Percentiles rank a stretch among this genome's conserved stretches.
phyloP scores from a whole-genome alignment of 2,329 filamentous ascomycete species.

The Periconia sp. region DNA sequence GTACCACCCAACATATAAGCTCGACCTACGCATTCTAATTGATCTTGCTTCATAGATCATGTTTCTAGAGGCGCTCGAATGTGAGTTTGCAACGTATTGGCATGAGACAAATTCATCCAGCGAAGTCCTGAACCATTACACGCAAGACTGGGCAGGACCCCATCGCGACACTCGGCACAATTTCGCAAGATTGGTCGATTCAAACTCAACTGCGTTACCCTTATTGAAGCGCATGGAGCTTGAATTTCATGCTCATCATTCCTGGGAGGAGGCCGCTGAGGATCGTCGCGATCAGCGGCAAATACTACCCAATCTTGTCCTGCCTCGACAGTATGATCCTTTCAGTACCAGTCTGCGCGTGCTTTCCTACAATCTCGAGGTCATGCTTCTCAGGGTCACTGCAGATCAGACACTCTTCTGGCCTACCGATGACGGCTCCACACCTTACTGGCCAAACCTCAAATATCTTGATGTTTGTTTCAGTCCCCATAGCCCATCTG shows the following conservation, averaged over 20 bases:
- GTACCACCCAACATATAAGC: too few species aligned
- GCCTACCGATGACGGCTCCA: conserved; percentile 4
- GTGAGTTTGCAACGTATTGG: background rate
- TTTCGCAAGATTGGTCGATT: conserved; percentile 6
- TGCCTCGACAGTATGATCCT: conserved; percentile 9
- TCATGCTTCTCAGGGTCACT: background rate
- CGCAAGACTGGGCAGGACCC: conserved; percentile 8
- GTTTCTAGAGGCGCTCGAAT: too few species aligned
- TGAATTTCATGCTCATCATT: conserved; percentile 8
- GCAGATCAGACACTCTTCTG: conserved; percentile 12
- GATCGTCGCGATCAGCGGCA: background rate
- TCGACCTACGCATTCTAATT: too few species aligned
- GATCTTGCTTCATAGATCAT: too few species aligned
- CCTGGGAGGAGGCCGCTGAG: background rate
- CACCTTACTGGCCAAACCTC: conserved; percentile 11
- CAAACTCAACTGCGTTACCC: background rate
- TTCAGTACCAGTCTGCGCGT: conserved; percentile 13
- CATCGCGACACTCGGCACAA: conserved; percentile 10
- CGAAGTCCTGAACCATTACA: background rate
- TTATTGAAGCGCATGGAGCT: conserved; percentile 1
- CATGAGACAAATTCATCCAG: background rate
- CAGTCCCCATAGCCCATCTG: conserved; percentile 4
- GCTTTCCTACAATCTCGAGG: conserved; percentile 9
- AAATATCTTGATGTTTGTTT: conserved; percentile 8
- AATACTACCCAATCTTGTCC: conserved; percentile 2